These are phyloP conservation scores for Bifiguratus adelaidae DNA, from an alignment of 192 early-diverging fungal genomes.

Conservation along the genomic window DNA sequence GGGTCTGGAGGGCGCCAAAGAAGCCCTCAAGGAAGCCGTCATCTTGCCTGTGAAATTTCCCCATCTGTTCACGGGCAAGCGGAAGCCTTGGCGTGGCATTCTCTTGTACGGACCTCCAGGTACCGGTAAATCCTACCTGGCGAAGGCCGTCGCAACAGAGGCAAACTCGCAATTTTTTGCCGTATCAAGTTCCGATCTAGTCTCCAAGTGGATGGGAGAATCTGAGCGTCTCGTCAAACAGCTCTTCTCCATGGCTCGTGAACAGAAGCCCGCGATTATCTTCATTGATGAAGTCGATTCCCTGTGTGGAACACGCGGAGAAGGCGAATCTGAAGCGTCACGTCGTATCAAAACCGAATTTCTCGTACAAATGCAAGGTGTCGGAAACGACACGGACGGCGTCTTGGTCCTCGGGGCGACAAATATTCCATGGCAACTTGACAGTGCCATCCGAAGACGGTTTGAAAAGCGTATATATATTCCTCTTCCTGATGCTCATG, in stretches of 20 bases:
- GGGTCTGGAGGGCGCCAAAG: constrained; percentile 92
- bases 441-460: constrained; percentile 86
- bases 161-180: constrained; percentile 94
- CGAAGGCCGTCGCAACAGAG: constrained; percentile 97
- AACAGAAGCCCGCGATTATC: constrained; percentile 90
- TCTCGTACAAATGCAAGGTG: constrained; percentile 98
- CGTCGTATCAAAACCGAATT: constrained; percentile 97
- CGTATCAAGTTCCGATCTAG: constrained; percentile 93
- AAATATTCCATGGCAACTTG: constrained; percentile 96
- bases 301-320: constrained; percentile 87
- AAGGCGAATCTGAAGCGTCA: constrained; percentile 93
- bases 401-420: constrained; percentile 93
- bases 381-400: constrained; percentile 91
- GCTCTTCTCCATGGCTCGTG: constrained; percentile 87
- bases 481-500: constrained; percentile 83
- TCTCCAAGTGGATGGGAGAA: constrained; percentile 99
- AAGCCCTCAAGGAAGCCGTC: constrained; percentile 95
- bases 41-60: constrained; percentile 98
- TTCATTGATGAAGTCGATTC: constrained; percentile 99
- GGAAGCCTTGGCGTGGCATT: constrained; percentile 95
- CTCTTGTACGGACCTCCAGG: constrained; percentile 95
- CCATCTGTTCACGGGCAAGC: constrained; percentile 88
- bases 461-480: constrained; percentile 99
- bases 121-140: constrained; percentile 94
- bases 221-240: constrained; percentile 81